These are phyloP conservation scores for Helianthus annuus DNA, from an alignment of 129 eudicot genomes.

Conservation along the genomic window DNA sequence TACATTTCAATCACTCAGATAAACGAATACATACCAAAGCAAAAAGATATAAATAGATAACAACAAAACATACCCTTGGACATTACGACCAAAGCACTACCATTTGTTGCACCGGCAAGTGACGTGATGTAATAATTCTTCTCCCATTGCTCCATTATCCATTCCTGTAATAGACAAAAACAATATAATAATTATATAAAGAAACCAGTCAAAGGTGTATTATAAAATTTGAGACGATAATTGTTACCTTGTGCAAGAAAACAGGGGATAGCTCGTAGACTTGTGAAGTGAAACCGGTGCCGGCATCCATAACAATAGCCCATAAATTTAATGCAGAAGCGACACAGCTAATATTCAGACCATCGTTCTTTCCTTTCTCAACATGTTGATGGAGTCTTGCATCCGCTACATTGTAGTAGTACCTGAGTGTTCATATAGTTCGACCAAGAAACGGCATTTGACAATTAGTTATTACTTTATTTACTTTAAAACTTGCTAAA, in stretches of 20 bases:
- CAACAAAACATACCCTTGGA: slow-evolving; percentile 58
- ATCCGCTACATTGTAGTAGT: slow-evolving; percentile 76
- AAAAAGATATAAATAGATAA: not conserved
- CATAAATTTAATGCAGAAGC: slow-evolving; percentile 66
- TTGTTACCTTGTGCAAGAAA: slow-evolving; percentile 70
- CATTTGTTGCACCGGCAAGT: slow-evolving; percentile 78
- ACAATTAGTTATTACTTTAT: not conserved
- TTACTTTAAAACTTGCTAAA: not conserved
- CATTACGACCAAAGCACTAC: slow-evolving; percentile 82
- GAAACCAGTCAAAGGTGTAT: not conserved
- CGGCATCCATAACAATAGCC: slow-evolving; percentile 88
- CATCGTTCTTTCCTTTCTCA: slow-evolving; percentile 77
- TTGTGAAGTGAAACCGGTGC: slow-evolving; percentile 65
- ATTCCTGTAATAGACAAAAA: slow-evolving; percentile 47
- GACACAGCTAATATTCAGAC: slow-evolving; percentile 61
- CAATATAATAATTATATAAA: not conserved
- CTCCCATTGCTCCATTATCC: slow-evolving; percentile 98
- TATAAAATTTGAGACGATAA: too few relatives aligned
- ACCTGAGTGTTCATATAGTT: slow-evolving; percentile 37
- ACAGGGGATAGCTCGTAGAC: slow-evolving; percentile 67
- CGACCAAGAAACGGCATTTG: not conserved
- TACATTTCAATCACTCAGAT: not conserved
- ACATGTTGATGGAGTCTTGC: slow-evolving; percentile 68
- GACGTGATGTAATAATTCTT: slow-evolving; percentile 80
- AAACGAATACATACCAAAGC: not conserved